Evolutionary conservation across 2,329 filamentous ascomycete genomes (phyloP).

Genomic region (Scytalidium sp.): DNA sequence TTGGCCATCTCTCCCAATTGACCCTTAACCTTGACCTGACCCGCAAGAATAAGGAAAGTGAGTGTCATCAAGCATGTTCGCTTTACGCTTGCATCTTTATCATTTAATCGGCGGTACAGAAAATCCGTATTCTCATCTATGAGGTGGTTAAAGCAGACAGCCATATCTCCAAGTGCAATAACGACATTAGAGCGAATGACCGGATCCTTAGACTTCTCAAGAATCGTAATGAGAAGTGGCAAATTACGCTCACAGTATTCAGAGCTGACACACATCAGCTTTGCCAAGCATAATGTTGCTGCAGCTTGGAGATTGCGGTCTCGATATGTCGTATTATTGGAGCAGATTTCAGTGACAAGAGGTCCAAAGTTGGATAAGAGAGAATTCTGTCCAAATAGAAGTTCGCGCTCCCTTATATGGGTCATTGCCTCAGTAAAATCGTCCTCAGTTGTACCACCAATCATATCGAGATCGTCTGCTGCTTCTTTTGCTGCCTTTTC

Average conservation of each 20-base stretch:
- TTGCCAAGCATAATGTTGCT: slow-evolving; percentile 90
- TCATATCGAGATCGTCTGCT: slow-evolving; percentile 89
- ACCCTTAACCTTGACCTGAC: slow-evolving; percentile 98
- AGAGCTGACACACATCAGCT: slow-evolving; percentile 96
- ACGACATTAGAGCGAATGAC: slow-evolving; percentile 95
- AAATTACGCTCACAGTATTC: slow-evolving; percentile 96
- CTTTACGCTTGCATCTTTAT: slow-evolving; percentile 86
- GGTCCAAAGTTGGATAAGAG: slow-evolving; percentile 89
- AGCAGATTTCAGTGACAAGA: slow-evolving; percentile 88
- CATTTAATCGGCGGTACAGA: slow-evolving; percentile 88
- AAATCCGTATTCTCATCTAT: slow-evolving; percentile 99
- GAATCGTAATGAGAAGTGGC: slow-evolving; percentile 92
- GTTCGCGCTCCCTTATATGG: slow-evolving; percentile 79
- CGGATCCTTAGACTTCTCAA: slow-evolving; percentile 89
- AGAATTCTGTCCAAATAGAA: slow-evolving; percentile 79
- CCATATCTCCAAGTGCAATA: slow-evolving; percentile 97
- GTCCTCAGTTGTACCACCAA: slow-evolving; percentile 93
- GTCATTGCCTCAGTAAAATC: slow-evolving; percentile 87
- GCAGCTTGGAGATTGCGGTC: slow-evolving; percentile 90
- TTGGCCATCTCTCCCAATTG: slow-evolving; percentile 99
- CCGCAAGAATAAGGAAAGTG: slow-evolving; percentile 93
- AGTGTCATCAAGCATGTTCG: slow-evolving; percentile 97
- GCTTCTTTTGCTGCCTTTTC: slow-evolving; percentile 61
- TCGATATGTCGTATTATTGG: slow-evolving; percentile 88
- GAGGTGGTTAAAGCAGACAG: slow-evolving; percentile 98